Evolutionary conservation across 108 stramenopile genomes (phyloP).

Genomic region (Pseudonitzschia pungens): DNA sequence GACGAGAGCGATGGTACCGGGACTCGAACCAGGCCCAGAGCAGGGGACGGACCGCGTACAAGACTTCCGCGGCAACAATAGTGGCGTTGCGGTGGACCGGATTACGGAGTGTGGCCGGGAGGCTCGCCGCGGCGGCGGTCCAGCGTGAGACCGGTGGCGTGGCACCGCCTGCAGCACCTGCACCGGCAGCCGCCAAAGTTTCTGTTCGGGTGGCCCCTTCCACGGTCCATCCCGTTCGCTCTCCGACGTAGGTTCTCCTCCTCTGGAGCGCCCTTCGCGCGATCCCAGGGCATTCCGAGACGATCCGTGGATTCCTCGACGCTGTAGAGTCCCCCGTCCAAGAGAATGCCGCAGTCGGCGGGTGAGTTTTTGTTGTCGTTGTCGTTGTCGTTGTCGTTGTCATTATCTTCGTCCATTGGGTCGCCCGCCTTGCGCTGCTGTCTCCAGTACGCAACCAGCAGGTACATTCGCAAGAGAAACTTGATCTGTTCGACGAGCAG

Average conservation of each 20-base stretch:
- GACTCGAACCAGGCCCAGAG: conserved; percentile 38
- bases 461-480: conserved; percentile 36
- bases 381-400: not conserved
- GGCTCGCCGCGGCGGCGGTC: not conserved
- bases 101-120: not conserved
- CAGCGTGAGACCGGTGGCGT: too few relatives aligned
- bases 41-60: conserved; percentile 43
- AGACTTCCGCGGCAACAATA: conserved; percentile 33
- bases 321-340: conserved; percentile 36
- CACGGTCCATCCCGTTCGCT: conserved; percentile 36
- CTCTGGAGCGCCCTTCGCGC: conserved; percentile 16
- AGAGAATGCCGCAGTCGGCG: conserved; percentile 20
- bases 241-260: conserved; percentile 36
- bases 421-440: conserved; percentile 1
- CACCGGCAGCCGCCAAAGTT: not conserved
- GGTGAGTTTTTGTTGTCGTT: not conserved
- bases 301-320: not conserved
- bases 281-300: conserved; percentile 12
- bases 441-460: conserved; percentile 43
- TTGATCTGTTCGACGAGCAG: conserved; percentile 41
- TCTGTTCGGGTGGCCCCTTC: not conserved
- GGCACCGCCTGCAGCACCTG: not conserved
- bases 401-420: not conserved
- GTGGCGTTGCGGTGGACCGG: not conserved
- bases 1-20: not conserved